Evolutionary conservation across 2,329 filamentous ascomycete species (phyloP).

Genomic region (Sarocladiaceae sp.): DNA sequence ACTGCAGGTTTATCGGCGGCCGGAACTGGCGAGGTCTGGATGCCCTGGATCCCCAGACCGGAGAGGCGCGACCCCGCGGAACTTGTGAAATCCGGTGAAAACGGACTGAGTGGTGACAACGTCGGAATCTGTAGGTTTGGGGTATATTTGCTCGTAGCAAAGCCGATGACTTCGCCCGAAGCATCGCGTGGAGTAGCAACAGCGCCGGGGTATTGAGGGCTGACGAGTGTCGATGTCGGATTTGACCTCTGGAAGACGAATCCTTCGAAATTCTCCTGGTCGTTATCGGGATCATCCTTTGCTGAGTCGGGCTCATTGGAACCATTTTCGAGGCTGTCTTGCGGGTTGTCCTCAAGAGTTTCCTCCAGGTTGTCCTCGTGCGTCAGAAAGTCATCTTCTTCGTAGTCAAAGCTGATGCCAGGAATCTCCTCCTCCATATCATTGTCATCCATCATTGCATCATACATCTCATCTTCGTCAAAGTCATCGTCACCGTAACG

Average conservation of each 20-base stretch:
- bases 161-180: constrained; percentile 52
- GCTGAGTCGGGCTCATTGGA: constrained; percentile 9
- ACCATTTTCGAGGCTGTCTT: constrained; percentile 19
- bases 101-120: constrained; percentile 5
- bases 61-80: constrained; percentile 19
- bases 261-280: constrained; percentile 45
- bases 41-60: constrained; percentile 40
- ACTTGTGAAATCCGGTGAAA: constrained; percentile 10
- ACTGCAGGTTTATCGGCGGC: constrained; percentile 12
- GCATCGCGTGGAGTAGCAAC: constrained; percentile 45
- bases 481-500: constrained; percentile 61
- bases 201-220: constrained; percentile 30
- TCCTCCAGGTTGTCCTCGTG: constrained; percentile 25
- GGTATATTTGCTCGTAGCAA: constrained; percentile 45
- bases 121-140: constrained; percentile 18
- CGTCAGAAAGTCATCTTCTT: constrained; percentile 30
- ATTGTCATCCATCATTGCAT: constrained; percentile 62
- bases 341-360: constrained; percentile 24
- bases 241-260: constrained; percentile 55
- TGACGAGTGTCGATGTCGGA: constrained; percentile 45
- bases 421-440: constrained; percentile 65
- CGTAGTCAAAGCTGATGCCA: constrained; percentile 46
- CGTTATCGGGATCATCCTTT: constrained; percentile 19
- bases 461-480: constrained; percentile 57
- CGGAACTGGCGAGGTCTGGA: constrained; percentile 18